Evolutionary conservation across 768 basidiomycete species (phyloP).

Genomic region (Punctularia strigosozonata): DNA sequence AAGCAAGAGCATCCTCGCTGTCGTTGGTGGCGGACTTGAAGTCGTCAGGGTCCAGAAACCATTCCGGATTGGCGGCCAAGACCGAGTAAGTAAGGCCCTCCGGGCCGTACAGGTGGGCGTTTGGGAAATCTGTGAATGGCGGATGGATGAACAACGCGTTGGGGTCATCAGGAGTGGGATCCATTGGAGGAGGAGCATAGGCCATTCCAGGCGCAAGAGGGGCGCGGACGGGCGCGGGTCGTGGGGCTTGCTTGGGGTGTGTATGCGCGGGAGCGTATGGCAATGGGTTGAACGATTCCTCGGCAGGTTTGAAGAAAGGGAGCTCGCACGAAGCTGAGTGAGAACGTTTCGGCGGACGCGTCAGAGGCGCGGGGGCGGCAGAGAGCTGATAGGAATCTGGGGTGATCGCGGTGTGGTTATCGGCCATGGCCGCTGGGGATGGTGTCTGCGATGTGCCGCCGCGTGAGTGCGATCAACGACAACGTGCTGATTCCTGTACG

Average conservation of each 20-base stretch:
- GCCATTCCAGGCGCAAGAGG: too few species aligned
- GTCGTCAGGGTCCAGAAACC: constrained; percentile 67
- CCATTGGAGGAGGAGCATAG: constrained; percentile 19
- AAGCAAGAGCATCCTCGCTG: constrained; percentile 46
- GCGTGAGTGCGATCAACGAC: too few species aligned
- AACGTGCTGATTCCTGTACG: too few species aligned
- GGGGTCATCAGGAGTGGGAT: constrained; percentile 58
- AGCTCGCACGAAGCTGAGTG: constrained; percentile 34
- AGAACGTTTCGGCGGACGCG: constrained; percentile 32
- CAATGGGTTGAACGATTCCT: constrained; percentile 52
- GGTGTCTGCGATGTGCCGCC: too few species aligned
- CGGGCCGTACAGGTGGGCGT: constrained; percentile 41
- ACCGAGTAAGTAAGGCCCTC: constrained; percentile 63
- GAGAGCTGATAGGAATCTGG: too few species aligned
- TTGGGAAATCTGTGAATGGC: constrained; percentile 59
- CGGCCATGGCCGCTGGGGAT: too few species aligned
- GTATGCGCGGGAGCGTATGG: constrained; percentile 38
- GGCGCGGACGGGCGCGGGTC: not conserved
- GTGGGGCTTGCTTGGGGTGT: not conserved
- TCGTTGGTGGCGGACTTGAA: constrained; percentile 36
- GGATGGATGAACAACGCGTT: constrained; percentile 61
- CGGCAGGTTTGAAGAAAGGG: constrained; percentile 52
- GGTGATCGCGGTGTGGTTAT: too few species aligned
- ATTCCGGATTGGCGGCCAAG: constrained; percentile 66
- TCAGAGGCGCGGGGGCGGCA: not conserved